These are phyloP conservation scores for Pyracantha coccinea DNA, from an alignment of 331 rosid species.

Conservation along the genomic window DNA sequence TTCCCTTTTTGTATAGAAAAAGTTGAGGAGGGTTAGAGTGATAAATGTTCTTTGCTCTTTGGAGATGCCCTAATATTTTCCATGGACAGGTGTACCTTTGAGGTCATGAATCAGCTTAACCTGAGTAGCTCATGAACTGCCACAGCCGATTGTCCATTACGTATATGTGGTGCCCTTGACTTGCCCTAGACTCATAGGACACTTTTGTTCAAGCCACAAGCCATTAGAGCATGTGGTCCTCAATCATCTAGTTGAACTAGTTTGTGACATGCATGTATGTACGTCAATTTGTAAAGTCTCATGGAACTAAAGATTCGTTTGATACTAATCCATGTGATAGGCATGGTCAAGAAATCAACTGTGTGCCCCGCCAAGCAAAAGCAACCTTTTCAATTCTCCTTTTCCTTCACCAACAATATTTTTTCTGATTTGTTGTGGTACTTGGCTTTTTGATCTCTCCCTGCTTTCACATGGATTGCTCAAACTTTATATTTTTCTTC, in stretches of 20 bases:
- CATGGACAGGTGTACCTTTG: not conserved
- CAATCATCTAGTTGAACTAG: not conserved
- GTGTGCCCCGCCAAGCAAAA: conserved; percentile 18
- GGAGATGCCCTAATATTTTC: not conserved
- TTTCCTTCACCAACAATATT: conserved; percentile 1
- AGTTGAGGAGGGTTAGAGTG: no score
- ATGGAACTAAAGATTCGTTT: not conserved
- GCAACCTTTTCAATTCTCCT: conserved; percentile 15
- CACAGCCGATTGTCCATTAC: not conserved
- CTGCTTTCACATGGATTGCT: conserved; percentile 22
- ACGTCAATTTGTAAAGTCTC: not conserved
- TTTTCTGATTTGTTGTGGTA: conserved; percentile 7
- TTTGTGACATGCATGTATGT: not conserved
- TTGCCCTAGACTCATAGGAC: no score
- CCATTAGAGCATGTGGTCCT: not conserved
- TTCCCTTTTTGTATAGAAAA: no score
- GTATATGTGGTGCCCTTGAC: no score
- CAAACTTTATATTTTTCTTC: not conserved
- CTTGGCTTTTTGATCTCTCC: not conserved
- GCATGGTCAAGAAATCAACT: not conserved
- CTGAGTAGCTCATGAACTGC: not conserved
- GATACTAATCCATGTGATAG: conserved; percentile 14
- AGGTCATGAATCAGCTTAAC: not conserved
- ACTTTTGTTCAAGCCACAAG: not conserved
- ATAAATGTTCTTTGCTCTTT: no score